These are phyloP conservation scores for Trichoderma semiorbis DNA, from an alignment of 2,329 filamentous ascomycete species.

Conservation along the genomic window DNA sequence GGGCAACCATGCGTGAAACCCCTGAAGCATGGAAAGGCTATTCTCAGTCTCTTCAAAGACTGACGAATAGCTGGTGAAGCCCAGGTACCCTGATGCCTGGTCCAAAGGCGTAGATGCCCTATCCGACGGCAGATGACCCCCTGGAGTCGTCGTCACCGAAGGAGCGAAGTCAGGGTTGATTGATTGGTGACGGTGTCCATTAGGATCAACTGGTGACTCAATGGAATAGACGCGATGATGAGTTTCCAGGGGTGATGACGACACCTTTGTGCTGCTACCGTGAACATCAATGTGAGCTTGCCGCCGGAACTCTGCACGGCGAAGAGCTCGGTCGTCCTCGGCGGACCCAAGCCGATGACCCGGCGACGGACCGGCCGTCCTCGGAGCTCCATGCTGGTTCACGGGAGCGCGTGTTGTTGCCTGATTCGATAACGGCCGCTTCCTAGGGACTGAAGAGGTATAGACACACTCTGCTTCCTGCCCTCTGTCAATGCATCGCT, in stretches of 20 bases:
- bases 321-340: not conserved
- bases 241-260: not conserved
- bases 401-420: not conserved
- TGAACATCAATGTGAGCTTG: not conserved
- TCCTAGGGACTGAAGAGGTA: constrained; percentile 4
- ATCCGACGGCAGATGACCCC: not conserved
- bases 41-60: constrained; percentile 42
- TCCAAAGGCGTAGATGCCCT: constrained; percentile 5
- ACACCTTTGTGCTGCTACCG: not conserved
- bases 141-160: constrained; percentile 1
- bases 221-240: not conserved
- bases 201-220: not conserved
- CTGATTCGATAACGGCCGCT: not conserved
- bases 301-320: constrained; percentile 8
- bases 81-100: constrained; percentile 38
- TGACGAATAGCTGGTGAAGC: constrained; percentile 42
- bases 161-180: not conserved
- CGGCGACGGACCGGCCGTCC: not conserved
- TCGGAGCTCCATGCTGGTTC: not conserved
- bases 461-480: constrained; percentile 35
- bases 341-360: not conserved
- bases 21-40: constrained; percentile 35
- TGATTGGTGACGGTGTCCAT: not conserved
- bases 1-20: constrained; percentile 19
- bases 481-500: constrained; percentile 35